Evolutionary conservation across 305 asterid genomes (phyloP).

Genomic region (Ruellia speciosa): DNA sequence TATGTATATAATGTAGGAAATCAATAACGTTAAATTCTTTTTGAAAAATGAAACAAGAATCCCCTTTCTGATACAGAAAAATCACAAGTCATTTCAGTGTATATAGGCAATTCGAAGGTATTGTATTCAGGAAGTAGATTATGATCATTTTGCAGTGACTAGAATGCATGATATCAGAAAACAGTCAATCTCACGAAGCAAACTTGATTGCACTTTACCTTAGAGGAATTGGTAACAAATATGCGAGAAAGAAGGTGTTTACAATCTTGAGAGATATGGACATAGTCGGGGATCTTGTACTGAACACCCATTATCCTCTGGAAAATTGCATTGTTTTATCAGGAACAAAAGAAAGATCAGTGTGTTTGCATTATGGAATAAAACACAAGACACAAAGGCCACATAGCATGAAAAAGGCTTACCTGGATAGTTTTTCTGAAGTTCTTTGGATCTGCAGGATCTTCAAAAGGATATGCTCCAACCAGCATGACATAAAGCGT

Average conservation of each 20-base stretch:
- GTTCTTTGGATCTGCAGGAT: constrained; percentile 89
- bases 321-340: constrained; percentile 19
- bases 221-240: constrained; percentile 67
- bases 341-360: constrained; percentile 10
- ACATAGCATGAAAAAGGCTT: constrained; percentile 13
- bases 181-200: background rate
- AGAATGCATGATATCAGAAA: background rate
- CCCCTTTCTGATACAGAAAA: background rate
- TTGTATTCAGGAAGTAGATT: no score
- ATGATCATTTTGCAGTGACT: background rate
- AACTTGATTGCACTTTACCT: constrained; percentile 40
- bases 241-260: constrained; percentile 91
- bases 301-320: constrained; percentile 94
- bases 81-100: no score
- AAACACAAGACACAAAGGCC: no score
- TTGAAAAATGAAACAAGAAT: background rate
- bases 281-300: constrained; percentile 93
- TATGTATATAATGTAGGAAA: background rate
- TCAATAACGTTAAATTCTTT: background rate
- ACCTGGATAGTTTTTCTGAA: constrained; percentile 93
- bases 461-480: constrained; percentile 98
- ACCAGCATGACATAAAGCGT: constrained; percentile 96
- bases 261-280: constrained; percentile 86
- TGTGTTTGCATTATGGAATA: background rate
- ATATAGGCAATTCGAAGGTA: no score